phyloP scores from a whole-genome alignment of 2,329 filamentous ascomycete species.

The Rhexocercosporidium sp. region DNA sequence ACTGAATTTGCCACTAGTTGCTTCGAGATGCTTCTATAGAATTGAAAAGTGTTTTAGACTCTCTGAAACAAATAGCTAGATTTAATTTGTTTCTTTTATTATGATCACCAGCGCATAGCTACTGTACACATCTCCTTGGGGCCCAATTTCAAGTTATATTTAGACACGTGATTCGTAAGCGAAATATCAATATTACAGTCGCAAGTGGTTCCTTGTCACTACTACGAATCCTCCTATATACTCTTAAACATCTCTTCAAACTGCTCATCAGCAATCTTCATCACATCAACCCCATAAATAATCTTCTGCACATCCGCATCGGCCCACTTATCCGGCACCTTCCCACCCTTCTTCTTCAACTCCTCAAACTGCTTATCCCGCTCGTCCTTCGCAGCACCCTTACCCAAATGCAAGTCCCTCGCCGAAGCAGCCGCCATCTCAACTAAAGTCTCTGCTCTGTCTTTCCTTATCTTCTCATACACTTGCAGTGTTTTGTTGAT shows the following conservation, averaged over 20 bases:
- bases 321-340: slow-evolving; percentile 71
- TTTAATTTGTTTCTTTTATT: background rate
- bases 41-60: too few species aligned
- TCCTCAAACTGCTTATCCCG: slow-evolving; percentile 61
- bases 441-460: slow-evolving; percentile 58
- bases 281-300: slow-evolving; percentile 69
- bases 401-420: slow-evolving; percentile 61
- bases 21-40: slow-evolving; percentile 1
- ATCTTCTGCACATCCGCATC: slow-evolving; percentile 71
- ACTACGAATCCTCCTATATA: background rate
- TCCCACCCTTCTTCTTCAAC: slow-evolving; percentile 47
- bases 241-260: slow-evolving; percentile 53
- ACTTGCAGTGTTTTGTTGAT: slow-evolving; percentile 57
- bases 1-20: background rate
- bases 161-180: background rate
- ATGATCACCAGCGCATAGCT: background rate
- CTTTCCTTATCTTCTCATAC: slow-evolving; percentile 62
- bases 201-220: background rate
- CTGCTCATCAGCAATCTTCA: slow-evolving; percentile 56
- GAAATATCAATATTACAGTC: background rate
- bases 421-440: slow-evolving; percentile 56
- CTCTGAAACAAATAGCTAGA: too few species aligned
- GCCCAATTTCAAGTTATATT: background rate
- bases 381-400: slow-evolving; percentile 63
- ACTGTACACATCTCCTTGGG: background rate